phyloP scores from a whole-genome alignment of 208 protist genomes.

The Crithidia sp. region DNA sequence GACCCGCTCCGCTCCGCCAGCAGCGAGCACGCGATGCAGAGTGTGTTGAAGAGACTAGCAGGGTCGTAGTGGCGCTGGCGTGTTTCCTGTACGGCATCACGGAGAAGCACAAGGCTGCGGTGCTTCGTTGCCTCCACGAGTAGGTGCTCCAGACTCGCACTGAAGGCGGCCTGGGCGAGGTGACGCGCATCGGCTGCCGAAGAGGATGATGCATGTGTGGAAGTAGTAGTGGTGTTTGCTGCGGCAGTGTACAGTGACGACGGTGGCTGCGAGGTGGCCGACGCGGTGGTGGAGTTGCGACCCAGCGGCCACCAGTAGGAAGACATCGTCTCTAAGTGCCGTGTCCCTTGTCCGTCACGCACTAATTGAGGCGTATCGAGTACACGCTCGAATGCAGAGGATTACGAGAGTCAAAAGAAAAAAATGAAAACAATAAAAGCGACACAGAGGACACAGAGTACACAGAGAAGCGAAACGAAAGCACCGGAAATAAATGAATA shows the following conservation, averaged over 20 bases:
- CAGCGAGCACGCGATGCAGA: slow-evolving; percentile 59
- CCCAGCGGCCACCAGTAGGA: slow-evolving; percentile 37
- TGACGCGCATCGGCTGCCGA: slow-evolving; percentile 17
- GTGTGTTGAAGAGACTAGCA: slow-evolving; percentile 54
- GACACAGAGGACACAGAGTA: slow-evolving; percentile 3
- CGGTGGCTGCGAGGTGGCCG: neutral
- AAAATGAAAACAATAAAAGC: slow-evolving; percentile 16
- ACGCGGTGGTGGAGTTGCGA: neutral
- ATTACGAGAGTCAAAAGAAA: slow-evolving; percentile 12
- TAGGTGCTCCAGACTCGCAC: slow-evolving; percentile 54
- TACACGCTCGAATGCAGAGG: neutral
- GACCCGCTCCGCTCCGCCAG: slow-evolving; percentile 26
- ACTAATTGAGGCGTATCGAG: no score
- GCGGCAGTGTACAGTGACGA: neutral
- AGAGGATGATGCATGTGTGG: neutral
- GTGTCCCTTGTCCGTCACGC: no score
- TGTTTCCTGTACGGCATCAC: slow-evolving; percentile 57
- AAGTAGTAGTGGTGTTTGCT: neutral
- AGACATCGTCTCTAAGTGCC: slow-evolving; percentile 11
- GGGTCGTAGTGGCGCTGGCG: slow-evolving; percentile 50
- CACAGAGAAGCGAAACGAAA: slow-evolving; percentile 9
- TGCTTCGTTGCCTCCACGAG: slow-evolving; percentile 61
- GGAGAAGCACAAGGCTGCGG: slow-evolving; percentile 43
- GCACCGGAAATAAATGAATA: neutral
- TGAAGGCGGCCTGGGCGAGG: slow-evolving; percentile 43